Percentiles rank a stretch among this genome's conserved stretches.
phyloP scores from a whole-genome alignment of 164 flowering plant species.

The Magnolia kwangsiensis region DNA sequence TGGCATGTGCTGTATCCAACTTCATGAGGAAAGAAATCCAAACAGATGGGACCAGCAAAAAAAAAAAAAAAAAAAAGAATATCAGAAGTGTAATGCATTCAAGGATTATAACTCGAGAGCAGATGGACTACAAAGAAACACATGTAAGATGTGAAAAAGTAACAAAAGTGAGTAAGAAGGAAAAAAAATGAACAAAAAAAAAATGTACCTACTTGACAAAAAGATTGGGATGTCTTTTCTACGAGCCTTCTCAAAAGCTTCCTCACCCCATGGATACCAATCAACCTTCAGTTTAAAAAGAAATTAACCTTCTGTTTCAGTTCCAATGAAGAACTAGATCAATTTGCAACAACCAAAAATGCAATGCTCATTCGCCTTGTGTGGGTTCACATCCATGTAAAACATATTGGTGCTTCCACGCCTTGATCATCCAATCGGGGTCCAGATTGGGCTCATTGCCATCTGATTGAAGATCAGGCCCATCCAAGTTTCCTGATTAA shows the following conservation, averaged over 20 bases:
- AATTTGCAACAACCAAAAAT: background rate
- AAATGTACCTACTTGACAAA: conserved; percentile 57
- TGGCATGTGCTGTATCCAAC: conserved; percentile 99
- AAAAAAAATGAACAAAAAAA: background rate
- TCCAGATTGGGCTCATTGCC: too few relatives aligned
- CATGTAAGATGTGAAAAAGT: background rate
- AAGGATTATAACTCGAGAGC: background rate
- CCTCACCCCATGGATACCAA: conserved; percentile 99
- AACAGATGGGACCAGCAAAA: background rate
- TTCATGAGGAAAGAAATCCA: conserved; percentile 27
- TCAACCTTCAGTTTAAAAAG: conserved; percentile 47
- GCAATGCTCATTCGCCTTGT: background rate
- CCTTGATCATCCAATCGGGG: too few relatives aligned
- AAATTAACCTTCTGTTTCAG: background rate
- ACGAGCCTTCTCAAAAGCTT: conserved; percentile 81
- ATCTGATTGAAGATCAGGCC: too few relatives aligned
- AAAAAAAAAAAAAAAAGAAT: background rate
- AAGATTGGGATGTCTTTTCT: conserved; percentile 79
- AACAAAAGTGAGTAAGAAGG: background rate
- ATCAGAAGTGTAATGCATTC: background rate
- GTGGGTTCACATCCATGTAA: background rate
- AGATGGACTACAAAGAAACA: background rate
- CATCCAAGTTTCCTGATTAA: too few relatives aligned
- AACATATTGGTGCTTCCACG: too few relatives aligned
- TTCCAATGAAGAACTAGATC: background rate